Evolutionary conservation across 2,329 filamentous ascomycete species (phyloP).

Genomic region (Shiraia bambusicola): DNA sequence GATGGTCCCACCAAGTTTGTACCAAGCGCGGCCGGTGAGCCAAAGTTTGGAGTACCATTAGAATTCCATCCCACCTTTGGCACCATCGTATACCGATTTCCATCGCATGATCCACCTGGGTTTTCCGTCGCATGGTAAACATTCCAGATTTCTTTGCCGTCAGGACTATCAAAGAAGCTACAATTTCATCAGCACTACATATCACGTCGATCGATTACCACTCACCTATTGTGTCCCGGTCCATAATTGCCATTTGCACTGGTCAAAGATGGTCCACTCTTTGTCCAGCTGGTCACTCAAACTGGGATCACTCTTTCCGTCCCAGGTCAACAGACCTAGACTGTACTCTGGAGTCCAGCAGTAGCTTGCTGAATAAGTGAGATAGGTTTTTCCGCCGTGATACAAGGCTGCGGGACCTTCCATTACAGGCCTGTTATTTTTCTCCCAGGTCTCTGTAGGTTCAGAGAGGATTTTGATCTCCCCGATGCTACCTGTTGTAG

Average conservation of each 20-base stretch:
- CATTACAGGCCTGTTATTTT: constrained; percentile 53
- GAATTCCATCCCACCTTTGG: constrained; percentile 54
- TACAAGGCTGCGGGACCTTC: constrained; percentile 59
- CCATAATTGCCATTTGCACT: constrained; percentile 60
- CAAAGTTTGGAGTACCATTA: constrained; percentile 58
- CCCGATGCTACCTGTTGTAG: constrained; percentile 49
- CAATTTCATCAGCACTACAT: not conserved
- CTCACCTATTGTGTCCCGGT: constrained; percentile 55
- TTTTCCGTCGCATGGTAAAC: constrained; percentile 58
- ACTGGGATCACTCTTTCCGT: constrained; percentile 52
- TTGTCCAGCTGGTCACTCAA: constrained; percentile 52
- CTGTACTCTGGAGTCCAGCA: constrained; percentile 60
- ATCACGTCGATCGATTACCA: not conserved
- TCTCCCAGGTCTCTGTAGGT: constrained; percentile 56
- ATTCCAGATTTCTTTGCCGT: constrained; percentile 57
- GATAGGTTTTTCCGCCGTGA: constrained; percentile 54
- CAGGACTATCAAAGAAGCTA: constrained; percentile 60
- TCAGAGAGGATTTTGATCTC: constrained; percentile 52
- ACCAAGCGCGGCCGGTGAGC: constrained; percentile 33
- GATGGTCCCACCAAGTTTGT: constrained; percentile 39
- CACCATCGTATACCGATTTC: constrained; percentile 57
- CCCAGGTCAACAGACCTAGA: constrained; percentile 57
- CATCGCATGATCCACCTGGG: constrained; percentile 54
- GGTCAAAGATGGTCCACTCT: constrained; percentile 55
- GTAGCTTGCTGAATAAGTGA: constrained; percentile 58